These are phyloP conservation scores for Zostera marina DNA, from an alignment of 116 monocot genomes.

Conservation along the genomic window DNA sequence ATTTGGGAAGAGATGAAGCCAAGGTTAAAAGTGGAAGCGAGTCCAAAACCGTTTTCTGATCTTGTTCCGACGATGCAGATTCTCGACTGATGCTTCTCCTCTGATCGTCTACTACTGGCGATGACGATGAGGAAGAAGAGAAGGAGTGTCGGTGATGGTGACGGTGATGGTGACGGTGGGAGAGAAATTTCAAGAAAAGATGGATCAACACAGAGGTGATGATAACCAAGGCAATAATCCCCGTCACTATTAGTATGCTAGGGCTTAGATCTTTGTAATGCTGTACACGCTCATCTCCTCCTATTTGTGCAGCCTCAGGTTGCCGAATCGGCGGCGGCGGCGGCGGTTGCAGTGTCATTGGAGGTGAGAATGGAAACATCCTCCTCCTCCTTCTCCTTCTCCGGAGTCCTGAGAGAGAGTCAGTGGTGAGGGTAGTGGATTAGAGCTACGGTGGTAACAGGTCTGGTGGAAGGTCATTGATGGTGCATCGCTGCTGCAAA, in stretches of 20 bases:
- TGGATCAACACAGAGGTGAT: constrained; percentile 22
- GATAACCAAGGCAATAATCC: constrained; percentile 29
- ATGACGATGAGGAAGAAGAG: constrained; percentile 41
- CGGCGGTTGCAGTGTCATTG: neutral
- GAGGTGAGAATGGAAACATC: neutral
- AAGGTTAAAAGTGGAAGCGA: neutral
- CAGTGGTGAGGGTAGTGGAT: too few species aligned
- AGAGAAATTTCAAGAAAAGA: constrained; percentile 9
- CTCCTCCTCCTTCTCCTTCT: neutral
- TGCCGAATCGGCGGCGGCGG: neutral
- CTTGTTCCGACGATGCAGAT: neutral
- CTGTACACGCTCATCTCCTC: neutral
- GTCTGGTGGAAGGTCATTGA: too few species aligned
- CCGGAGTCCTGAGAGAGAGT: too few species aligned
- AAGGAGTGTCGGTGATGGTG: neutral
- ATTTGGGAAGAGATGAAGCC: neutral
- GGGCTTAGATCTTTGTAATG: constrained; percentile 9
- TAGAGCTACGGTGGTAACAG: too few species aligned
- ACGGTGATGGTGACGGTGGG: neutral
- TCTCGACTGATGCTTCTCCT: too few species aligned
- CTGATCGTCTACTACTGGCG: constrained; percentile 15
- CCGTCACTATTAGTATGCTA: constrained; percentile 36
- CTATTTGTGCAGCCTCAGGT: neutral
- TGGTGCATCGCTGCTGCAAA: too few species aligned
- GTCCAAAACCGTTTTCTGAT: neutral